phyloP scores from a whole-genome alignment of 305 asterid genomes.

The Solanum hybrid region DNA sequence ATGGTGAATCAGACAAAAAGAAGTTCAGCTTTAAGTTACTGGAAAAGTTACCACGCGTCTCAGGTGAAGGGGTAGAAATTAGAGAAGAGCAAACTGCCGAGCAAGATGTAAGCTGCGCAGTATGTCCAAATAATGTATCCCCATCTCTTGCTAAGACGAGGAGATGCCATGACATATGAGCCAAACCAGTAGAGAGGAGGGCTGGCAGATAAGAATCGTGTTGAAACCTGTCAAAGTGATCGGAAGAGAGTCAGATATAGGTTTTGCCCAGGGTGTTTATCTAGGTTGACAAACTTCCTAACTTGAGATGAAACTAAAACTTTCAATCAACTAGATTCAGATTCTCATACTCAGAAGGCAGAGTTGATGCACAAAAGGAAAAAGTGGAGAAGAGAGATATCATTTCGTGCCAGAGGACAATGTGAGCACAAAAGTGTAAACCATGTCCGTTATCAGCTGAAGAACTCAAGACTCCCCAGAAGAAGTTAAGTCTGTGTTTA shows the following conservation, averaged over 20 bases:
- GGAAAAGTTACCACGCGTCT: conserved; percentile 8
- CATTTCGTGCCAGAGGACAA: not conserved
- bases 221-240: conserved; percentile 50
- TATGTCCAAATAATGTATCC: conserved; percentile 73
- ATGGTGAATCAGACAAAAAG: not conserved
- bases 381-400: not conserved
- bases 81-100: conserved; percentile 84
- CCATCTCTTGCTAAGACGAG: conserved; percentile 43
- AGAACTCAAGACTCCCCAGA: not conserved
- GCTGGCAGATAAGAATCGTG: conserved; percentile 75
- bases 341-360: not conserved
- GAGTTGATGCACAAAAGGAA: not conserved
- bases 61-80: conserved; percentile 96
- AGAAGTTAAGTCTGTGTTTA: not conserved
- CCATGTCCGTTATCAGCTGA: not conserved
- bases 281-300: not conserved
- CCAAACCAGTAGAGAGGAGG: conserved; percentile 62
- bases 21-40: not conserved
- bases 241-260: not conserved
- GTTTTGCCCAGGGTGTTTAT: not conserved
- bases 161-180: conserved; percentile 39
- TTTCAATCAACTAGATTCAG: not conserved
- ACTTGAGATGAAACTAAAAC: not conserved
- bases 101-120: conserved; percentile 59
- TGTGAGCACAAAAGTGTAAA: not conserved